A percentile compares a stretch with the other conserved stretches of the same genome.
Evolutionary conservation across 371 early-diverging fungal species (phyloP).

Genomic region (Cokeromyces recurvatus): DNA sequence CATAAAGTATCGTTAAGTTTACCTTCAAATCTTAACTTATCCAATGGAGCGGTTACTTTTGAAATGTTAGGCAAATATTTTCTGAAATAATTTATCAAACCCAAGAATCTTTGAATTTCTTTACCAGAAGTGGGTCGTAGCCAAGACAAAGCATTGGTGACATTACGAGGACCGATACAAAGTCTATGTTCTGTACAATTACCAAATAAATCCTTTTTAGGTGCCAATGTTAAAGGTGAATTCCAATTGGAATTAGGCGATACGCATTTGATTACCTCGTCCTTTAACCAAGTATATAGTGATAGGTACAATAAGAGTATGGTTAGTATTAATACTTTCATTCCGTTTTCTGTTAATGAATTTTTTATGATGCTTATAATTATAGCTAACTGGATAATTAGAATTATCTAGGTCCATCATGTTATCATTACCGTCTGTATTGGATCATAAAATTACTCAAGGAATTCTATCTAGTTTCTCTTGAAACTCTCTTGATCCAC

Average conservation of each 20-base stretch:
- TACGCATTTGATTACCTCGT: slow-evolving; percentile 4
- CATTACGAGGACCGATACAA: slow-evolving; percentile 5
- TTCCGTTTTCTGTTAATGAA: no score
- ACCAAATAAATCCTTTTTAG: slow-evolving; percentile 6
- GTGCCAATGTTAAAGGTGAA: slow-evolving; percentile 4
- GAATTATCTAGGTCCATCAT: no score
- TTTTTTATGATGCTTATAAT: no score
- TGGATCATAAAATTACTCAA: no score
- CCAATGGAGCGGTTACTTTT: slow-evolving; percentile 17
- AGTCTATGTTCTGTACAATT: slow-evolving; percentile 4
- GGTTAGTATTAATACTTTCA: no score
- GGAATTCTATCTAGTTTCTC: no score
- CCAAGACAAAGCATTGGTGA: slow-evolving; percentile 2
- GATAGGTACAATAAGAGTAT: no score
- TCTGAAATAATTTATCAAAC: slow-evolving; percentile 21
- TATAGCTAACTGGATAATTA: no score
- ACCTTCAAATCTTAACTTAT: slow-evolving; percentile 9
- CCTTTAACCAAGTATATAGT: not conserved
- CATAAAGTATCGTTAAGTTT: slow-evolving; percentile 1
- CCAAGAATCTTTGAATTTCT: slow-evolving; percentile 12
- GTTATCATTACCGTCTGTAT: no score
- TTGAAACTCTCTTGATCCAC: no score
- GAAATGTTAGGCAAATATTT: slow-evolving; percentile 10
- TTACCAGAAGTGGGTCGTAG: slow-evolving; percentile 3
- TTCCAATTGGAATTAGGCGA: slow-evolving; percentile 5